Percentiles rank a stretch among this genome's conserved stretches.
phyloP scores from a whole-genome alignment of 306 rosid species.

The Sicyos edulis region DNA sequence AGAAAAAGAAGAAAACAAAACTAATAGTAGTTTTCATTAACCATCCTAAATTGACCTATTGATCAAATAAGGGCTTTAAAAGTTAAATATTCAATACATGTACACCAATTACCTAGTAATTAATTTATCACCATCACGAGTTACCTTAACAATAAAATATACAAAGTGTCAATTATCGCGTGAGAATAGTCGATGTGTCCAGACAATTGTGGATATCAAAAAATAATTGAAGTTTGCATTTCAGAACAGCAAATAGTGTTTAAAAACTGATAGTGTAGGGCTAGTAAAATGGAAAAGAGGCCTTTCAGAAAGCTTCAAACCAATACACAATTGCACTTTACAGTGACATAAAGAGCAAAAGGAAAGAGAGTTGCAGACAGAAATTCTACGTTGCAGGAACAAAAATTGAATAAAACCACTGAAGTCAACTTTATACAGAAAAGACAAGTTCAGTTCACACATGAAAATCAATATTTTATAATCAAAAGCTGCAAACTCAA shows the following conservation, averaged over 20 bases:
- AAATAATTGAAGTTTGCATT: neutral
- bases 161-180: no score
- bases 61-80: no score
- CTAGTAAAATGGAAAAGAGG: conserved; percentile 11
- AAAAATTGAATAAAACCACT: neutral
- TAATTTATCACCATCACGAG: no score
- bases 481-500: conserved; percentile 8
- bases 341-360: conserved; percentile 14
- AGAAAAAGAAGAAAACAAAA: neutral
- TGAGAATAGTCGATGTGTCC: no score
- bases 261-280: neutral
- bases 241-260: neutral
- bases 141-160: no score
- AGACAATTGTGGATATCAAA: no score
- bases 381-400: conserved; percentile 15
- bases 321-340: neutral
- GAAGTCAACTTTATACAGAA: conserved; percentile 10
- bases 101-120: no score
- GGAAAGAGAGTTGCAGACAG: conserved; percentile 8
- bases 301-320: conserved; percentile 9
- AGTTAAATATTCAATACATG: no score
- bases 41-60: no score
- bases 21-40: neutral
- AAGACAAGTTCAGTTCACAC: conserved; percentile 11
- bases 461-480: conserved; percentile 7